Evolutionary conservation across 257 asterid species (phyloP).

Genomic region (Solanum pimpinellifolium): DNA sequence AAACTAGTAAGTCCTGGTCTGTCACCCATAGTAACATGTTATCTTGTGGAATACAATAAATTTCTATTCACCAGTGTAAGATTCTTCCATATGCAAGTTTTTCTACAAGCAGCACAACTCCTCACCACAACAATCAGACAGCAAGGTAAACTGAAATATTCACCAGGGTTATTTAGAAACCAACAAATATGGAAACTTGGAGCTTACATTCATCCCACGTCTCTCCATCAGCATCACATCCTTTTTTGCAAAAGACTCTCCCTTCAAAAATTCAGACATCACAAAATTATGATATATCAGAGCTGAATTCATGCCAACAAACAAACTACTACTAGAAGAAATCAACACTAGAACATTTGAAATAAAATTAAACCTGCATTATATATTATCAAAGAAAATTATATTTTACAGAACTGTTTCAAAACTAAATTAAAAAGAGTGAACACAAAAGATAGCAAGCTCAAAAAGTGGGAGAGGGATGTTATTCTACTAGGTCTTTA

Average conservation of each 20-base stretch:
- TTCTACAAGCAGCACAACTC: neutral
- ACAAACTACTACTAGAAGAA: neutral
- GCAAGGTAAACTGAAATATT: neutral
- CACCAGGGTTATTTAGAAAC: neutral
- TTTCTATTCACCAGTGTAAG: neutral
- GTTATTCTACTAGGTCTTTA: neutral
- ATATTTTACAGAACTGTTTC: neutral
- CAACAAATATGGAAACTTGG: neutral
- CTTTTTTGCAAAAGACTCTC: conserved; percentile 93
- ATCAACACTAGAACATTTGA: neutral
- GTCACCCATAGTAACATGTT: neutral
- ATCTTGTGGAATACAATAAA: neutral
- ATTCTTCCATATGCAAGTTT: neutral
- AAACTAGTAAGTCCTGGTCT: neutral
- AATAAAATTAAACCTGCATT: neutral
- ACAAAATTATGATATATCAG: neutral
- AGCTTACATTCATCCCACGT: conserved; percentile 75
- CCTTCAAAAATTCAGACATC: conserved; percentile 31
- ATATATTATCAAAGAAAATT: neutral
- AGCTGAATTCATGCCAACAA: neutral
- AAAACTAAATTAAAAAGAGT: neutral
- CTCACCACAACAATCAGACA: neutral
- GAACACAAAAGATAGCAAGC: neutral
- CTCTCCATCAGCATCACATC: conserved; percentile 85
- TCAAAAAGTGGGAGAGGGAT: neutral